phyloP scores from a whole-genome alignment of 2,329 filamentous ascomycete genomes.

The Dryadomyces sulphureus region DNA sequence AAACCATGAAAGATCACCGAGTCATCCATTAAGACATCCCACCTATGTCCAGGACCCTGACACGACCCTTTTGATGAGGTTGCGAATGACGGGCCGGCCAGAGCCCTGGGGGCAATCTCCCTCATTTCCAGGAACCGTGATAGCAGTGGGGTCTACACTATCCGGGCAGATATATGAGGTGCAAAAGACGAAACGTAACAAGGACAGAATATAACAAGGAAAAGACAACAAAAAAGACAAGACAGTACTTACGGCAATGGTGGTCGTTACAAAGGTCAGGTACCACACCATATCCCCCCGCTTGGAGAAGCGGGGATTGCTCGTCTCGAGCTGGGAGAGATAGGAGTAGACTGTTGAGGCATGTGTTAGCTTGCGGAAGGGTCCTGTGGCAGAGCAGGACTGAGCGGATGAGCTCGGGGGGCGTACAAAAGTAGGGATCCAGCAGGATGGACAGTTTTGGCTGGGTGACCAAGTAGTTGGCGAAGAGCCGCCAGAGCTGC shows the following conservation, averaged over 20 bases:
- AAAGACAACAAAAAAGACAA: background rate
- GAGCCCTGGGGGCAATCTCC: slow-evolving; percentile 60
- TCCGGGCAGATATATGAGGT: slow-evolving; percentile 65
- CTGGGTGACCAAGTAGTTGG: slow-evolving; percentile 26
- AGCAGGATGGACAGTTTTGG: slow-evolving; percentile 40
- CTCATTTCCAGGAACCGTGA: slow-evolving; percentile 75
- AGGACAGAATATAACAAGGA: background rate
- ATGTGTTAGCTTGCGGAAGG: background rate
- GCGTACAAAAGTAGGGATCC: slow-evolving; percentile 57
- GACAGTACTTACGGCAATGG: slow-evolving; percentile 60
- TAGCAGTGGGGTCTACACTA: slow-evolving; percentile 53
- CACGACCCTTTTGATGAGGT: slow-evolving; percentile 30
- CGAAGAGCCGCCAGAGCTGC: slow-evolving; percentile 27
- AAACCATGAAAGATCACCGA: slow-evolving; percentile 38
- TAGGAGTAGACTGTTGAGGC: slow-evolving; percentile 55
- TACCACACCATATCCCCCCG: slow-evolving; percentile 75
- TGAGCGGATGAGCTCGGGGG: slow-evolving; percentile 8
- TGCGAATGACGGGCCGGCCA: slow-evolving; percentile 51
- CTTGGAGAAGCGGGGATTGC: slow-evolving; percentile 54
- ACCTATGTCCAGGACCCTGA: slow-evolving; percentile 57
- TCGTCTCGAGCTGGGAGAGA: slow-evolving; percentile 56
- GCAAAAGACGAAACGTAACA: slow-evolving; percentile 15
- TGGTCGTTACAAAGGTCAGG: slow-evolving; percentile 52
- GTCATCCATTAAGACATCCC: slow-evolving; percentile 60
- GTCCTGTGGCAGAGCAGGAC: too few species aligned